Percentiles rank a stretch among this genome's conserved stretches.
Conservation (phyloP, 768 basidiomycete genomes). For the Panaeolus papilionaceus region DNA sequence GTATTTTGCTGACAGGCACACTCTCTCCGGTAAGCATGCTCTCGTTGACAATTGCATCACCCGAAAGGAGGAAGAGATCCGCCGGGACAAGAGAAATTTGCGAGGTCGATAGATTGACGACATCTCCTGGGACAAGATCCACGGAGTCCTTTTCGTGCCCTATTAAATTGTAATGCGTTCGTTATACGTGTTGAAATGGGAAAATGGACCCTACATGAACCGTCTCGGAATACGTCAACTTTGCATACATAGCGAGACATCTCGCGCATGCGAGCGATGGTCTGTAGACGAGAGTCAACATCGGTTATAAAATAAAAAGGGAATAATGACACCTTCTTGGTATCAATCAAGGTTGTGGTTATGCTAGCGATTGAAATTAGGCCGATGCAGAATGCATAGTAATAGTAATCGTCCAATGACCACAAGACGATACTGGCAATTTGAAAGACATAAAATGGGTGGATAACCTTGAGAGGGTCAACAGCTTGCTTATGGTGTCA, state of each 20-base stretch:
- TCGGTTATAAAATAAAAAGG: conserved; percentile 6
- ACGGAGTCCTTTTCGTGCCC: conserved; percentile 79
- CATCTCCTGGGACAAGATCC: conserved; percentile 88
- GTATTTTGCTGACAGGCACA: conserved; percentile 92
- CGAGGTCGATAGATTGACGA: conserved; percentile 86
- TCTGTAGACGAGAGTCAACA: conserved; percentile 51
- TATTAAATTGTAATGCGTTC: conserved; percentile 32
- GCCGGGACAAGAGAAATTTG: conserved; percentile 81
- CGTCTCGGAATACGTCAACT: conserved; percentile 72
- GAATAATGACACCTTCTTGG: conserved; percentile 69
- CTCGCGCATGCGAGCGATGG: conserved; percentile 91
- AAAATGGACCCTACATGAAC: conserved; percentile 60
- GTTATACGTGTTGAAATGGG: neutral
- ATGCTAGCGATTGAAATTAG: conserved; percentile 89
- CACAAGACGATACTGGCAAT: conserved; percentile 93
- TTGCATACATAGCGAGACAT: conserved; percentile 92
- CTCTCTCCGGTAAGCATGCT: conserved; percentile 99
- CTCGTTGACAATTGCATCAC: conserved; percentile 98
- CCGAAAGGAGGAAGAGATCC: conserved; percentile 91
- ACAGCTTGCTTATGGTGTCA: conserved; percentile 6
- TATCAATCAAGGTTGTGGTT: conserved; percentile 86
- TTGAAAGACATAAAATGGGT: conserved; percentile 99
- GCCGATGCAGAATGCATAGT: conserved; percentile 97
- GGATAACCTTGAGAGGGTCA: conserved; percentile 65
- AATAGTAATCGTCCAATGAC: conserved; percentile 95